Conservation (phyloP, 768 basidiomycete genomes). For the Sistotremastrum suecicum region DNA sequence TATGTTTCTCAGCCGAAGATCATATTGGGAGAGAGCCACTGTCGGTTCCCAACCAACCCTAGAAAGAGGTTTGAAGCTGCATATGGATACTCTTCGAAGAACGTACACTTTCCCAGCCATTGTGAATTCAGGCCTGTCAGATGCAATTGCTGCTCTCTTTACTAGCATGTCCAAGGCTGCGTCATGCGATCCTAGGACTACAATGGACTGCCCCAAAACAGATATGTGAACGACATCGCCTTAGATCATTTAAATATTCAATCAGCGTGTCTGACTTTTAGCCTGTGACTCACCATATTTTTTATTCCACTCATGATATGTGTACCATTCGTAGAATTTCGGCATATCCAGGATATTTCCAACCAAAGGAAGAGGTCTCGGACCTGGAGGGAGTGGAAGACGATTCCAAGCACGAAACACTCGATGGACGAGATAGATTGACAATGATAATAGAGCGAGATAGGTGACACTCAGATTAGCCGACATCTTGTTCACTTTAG, state of each 20-base stretch:
- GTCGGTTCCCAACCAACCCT: too few species aligned
- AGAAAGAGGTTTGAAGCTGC: too few species aligned
- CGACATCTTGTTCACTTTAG: too few species aligned
- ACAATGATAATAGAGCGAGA: too few species aligned
- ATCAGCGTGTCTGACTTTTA: too few species aligned
- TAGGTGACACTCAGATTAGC: too few species aligned
- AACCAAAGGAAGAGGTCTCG: constrained; percentile 9
- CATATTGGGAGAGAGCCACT: too few species aligned
- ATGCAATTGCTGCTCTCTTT: constrained; percentile 1
- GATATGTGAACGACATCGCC: constrained; percentile 2
- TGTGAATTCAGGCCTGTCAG: constrained; percentile 2
- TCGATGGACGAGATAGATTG: too few species aligned
- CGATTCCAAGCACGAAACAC: too few species aligned
- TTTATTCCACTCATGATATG: constrained; percentile 10
- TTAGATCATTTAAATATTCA: not conserved
- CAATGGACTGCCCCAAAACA: not conserved
- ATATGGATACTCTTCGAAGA: too few species aligned
- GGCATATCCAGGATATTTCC: constrained; percentile 13
- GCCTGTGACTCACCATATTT: constrained; percentile 8
- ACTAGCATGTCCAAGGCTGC: not conserved
- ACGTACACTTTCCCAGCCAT: constrained; percentile 2
- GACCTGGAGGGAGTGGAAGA: constrained; percentile 11
- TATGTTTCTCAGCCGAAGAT: too few species aligned
- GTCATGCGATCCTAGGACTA: not conserved
- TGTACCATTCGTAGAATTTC: constrained; percentile 3